Base-by-base conservation (phyloP, 139 green algal species). In the Zygnema circumcarinatum region DNA sequence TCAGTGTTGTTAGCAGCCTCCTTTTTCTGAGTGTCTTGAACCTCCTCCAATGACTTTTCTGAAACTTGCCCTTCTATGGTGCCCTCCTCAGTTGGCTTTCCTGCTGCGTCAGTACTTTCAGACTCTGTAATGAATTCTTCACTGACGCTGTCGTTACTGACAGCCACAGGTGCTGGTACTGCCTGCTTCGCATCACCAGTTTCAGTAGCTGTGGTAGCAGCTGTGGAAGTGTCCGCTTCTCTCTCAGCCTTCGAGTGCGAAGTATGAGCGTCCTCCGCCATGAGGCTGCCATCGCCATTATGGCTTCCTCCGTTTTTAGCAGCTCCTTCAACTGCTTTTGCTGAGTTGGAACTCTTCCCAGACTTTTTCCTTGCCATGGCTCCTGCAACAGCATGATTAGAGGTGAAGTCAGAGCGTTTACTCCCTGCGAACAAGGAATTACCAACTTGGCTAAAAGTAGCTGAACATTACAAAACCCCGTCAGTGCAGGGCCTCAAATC, bases 141-240 rank as follows among this genome's bases (percentile, higher is more conserved):
- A 62, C 47, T 62, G n/a, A n/a, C n/a, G n/a, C n/a, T n/a, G n/a
- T n/a, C n/a, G n/a, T n/a, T n/a, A n/a, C n/a, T n/a, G 47, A 62
- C 16, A 78, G 69, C 3, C 7, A 16, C 7, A 52, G 7, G 35
- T 20, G 35, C 11, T 52, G 7, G 11, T 20, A 25, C 69, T 38
- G 69, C 69, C 16, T 78, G 3, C 35, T 39, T 20, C 69, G 11
- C 7, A 7, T 22, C 69, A 78, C 35, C 16, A 78, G 7, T 41
- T 20, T 78, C 11, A 78, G 69, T n/a, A 78, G 16, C 69, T 52
- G 69, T 33, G 29, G 54, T 72, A 72, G 25, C 54, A 72, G 54
- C 54, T 33, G 54, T 72, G n/a, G n/a, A n/a, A n/a, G n/a, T n/a
- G n/a, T n/a, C n/a, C n/a, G 16, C 47, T 62, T 16, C 47, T 62